These are phyloP conservation scores for Corymbia calophylla DNA, from an alignment of 441 rosid genomes.

Conservation along the genomic window DNA sequence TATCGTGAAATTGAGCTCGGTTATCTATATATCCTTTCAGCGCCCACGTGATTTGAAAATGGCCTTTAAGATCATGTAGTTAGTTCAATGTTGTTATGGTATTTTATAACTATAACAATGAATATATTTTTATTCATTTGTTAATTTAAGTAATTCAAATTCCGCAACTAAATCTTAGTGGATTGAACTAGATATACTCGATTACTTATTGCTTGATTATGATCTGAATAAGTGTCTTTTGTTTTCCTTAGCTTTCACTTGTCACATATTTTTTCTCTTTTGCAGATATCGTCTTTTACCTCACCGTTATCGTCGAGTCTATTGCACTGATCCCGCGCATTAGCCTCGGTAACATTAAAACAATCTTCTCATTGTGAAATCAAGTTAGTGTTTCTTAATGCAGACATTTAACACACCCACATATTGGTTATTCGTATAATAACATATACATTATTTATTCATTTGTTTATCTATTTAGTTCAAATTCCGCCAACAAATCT, in stretches of 20 bases:
- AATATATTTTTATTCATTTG: neutral
- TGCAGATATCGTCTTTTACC: neutral
- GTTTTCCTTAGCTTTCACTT: neutral
- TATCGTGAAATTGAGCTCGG: no score
- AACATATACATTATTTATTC: no score
- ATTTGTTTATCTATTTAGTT: neutral
- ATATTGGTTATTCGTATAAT: neutral
- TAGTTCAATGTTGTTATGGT: no score
- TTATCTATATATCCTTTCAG: no score
- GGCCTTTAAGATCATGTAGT: no score
- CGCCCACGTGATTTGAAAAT: no score
- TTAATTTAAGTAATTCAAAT: no score
- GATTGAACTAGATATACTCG: neutral
- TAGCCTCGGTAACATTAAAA: no score
- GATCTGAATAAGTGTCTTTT: neutral
- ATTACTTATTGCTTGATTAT: neutral
- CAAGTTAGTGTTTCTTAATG: neutral
- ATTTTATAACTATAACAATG: no score
- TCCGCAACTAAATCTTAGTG: neutral
- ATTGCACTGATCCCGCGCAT: neutral
- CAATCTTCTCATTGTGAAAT: neutral
- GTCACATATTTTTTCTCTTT: no score
- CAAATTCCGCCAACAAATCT: neutral
- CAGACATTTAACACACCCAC: neutral
- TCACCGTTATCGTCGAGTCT: neutral